Conservation (phyloP, 108 stramenopile genomes). For the Cyclotella atomus region DNA sequence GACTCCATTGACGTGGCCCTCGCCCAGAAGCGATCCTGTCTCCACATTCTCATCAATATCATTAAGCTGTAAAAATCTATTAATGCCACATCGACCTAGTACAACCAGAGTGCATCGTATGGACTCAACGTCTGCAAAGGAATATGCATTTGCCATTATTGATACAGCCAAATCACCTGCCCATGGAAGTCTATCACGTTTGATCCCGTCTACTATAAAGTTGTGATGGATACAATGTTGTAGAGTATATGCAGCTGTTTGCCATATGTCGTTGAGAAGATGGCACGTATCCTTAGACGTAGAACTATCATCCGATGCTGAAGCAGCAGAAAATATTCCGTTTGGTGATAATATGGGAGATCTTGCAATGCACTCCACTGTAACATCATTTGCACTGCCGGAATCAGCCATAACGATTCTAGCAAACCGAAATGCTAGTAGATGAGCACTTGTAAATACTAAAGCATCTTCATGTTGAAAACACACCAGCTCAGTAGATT, state of each 20-base stretch:
- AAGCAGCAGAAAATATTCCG: slow-evolving; percentile 10
- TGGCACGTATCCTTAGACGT: not conserved
- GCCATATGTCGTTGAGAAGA: slow-evolving; percentile 38
- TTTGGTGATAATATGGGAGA: not conserved
- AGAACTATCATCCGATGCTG: not conserved
- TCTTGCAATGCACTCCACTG: slow-evolving; percentile 11
- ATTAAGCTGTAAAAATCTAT: not conserved
- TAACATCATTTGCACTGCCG: not conserved
- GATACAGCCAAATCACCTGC: slow-evolving; percentile 49
- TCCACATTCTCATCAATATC: not conserved
- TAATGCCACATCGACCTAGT: slow-evolving; percentile 46
- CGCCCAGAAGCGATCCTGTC: not conserved
- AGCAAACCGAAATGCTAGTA: slow-evolving; percentile 45
- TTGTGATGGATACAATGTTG: slow-evolving; percentile 36
- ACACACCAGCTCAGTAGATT: slow-evolving; percentile 29
- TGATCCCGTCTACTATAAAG: slow-evolving; percentile 51
- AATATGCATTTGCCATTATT: slow-evolving; percentile 32
- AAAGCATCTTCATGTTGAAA: not conserved
- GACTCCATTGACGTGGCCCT: slow-evolving; percentile 47
- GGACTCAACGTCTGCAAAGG: slow-evolving; percentile 22
- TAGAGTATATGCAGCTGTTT: slow-evolving; percentile 26
- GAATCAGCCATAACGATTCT: slow-evolving; percentile 15
- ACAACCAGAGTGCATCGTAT: slow-evolving; percentile 40
- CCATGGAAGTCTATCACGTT: slow-evolving; percentile 54
- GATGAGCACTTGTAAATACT: slow-evolving; percentile 20